phyloP scores from a whole-genome alignment of 2,329 filamentous ascomycete species.

The Dactylellina parvicollis region DNA sequence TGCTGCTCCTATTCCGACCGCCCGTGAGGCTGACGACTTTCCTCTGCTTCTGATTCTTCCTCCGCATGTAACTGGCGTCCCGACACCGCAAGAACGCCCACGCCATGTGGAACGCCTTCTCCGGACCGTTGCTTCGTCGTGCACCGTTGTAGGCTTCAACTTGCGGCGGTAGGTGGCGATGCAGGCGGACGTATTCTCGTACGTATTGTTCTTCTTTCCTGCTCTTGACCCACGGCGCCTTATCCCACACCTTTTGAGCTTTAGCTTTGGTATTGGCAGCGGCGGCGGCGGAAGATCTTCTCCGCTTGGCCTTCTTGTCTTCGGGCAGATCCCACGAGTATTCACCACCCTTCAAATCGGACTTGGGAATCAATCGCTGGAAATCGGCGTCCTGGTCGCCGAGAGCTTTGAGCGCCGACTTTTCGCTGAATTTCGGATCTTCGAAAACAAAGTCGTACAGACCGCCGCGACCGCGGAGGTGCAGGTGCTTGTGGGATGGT shows the following conservation, averaged over 20 bases:
- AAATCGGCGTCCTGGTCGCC: conserved; percentile 47
- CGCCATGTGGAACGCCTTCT: conserved; percentile 52
- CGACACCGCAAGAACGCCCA: conserved; percentile 51
- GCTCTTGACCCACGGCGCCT: conserved; percentile 43
- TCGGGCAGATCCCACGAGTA: conserved; percentile 49
- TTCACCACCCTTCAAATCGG: conserved; percentile 39
- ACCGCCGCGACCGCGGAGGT: conserved; percentile 44
- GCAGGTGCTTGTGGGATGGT: conserved; percentile 41
- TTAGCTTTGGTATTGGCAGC: conserved; percentile 6
- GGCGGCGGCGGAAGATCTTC: conserved; percentile 8
- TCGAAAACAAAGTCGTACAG: conserved; percentile 52
- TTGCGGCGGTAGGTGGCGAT: conserved; percentile 48
- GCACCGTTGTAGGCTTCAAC: conserved; percentile 39
- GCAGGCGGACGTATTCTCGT: conserved; percentile 47
- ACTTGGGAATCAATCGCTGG: conserved; percentile 40
- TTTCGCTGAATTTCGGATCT: conserved; percentile 48
- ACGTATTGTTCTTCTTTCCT: conserved; percentile 36
- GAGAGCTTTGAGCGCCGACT: conserved; percentile 42
- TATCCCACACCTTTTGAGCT: conserved; percentile 41
- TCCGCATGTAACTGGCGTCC: conserved; percentile 45
- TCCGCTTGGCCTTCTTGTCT: conserved; percentile 26
- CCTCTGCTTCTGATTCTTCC: conserved; percentile 39
- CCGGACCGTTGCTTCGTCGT: conserved; percentile 46
- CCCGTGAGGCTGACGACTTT: conserved; percentile 21
- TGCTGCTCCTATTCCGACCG: conserved; percentile 42